These are phyloP conservation scores for Alloascoidea africana DNA, from an alignment of 805 yeast species.

Conservation along the genomic window DNA sequence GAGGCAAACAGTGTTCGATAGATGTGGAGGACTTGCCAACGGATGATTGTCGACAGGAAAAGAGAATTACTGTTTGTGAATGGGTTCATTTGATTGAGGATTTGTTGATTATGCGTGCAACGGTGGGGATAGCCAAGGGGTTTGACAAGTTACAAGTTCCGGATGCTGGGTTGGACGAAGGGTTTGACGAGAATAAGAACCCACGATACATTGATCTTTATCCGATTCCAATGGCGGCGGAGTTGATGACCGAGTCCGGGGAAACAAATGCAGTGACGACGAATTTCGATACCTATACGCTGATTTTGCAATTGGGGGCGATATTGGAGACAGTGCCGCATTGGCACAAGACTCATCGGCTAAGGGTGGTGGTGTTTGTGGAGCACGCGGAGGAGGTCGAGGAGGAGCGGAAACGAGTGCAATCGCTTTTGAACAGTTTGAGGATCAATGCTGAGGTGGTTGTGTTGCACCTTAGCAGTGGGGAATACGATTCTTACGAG, in stretches of 20 bases:
- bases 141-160: slow-evolving; percentile 62
- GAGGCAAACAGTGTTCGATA: slow-evolving; percentile 5
- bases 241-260: slow-evolving; percentile 50
- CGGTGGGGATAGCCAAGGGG: slow-evolving; percentile 89
- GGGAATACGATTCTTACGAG: slow-evolving; percentile 45
- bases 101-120: slow-evolving; percentile 71
- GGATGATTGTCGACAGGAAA: slow-evolving; percentile 59
- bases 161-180: slow-evolving; percentile 2
- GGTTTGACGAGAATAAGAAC: slow-evolving; percentile 14
- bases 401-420: slow-evolving; percentile 53
- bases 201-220: slow-evolving; percentile 66
- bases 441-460: slow-evolving; percentile 76
- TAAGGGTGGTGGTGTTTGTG: slow-evolving; percentile 83
- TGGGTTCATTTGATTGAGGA: slow-evolving; percentile 95
- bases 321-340: slow-evolving; percentile 85
- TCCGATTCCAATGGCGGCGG: slow-evolving; percentile 94
- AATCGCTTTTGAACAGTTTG: slow-evolving; percentile 50
- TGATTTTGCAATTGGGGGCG: slow-evolving; percentile 87
- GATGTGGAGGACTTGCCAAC: slow-evolving; percentile 50
- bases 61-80: slow-evolving; percentile 51
- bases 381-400: slow-evolving; percentile 56
- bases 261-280: slow-evolving; percentile 59
- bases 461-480: slow-evolving; percentile 51
- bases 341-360: slow-evolving; percentile 65
- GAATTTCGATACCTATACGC: slow-evolving; percentile 89